Evolutionary conservation across 2,329 filamentous ascomycete species (phyloP).

Genomic region (Paraconiothyrium sp.): DNA sequence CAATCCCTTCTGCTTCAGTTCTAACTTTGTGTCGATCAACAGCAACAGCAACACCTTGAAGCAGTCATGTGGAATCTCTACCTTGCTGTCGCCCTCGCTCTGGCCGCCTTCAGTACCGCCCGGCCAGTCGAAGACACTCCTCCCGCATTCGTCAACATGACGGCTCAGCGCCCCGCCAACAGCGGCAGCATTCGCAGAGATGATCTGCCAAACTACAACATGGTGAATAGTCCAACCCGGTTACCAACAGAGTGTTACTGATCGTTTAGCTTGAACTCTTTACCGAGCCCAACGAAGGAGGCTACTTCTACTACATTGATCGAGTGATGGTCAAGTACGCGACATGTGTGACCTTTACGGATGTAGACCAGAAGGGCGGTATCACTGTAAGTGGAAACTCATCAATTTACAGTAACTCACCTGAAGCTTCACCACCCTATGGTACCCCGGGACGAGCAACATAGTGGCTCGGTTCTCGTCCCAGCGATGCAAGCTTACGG

Average conservation of each 20-base stretch:
- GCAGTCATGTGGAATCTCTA: not conserved
- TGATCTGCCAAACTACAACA: not conserved
- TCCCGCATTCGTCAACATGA: not conserved
- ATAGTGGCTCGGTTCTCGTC: too few species aligned
- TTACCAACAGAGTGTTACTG: not conserved
- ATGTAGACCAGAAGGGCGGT: not conserved
- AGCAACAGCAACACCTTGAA: not conserved
- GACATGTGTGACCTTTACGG: not conserved
- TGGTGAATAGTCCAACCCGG: not conserved
- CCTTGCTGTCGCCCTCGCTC: not conserved
- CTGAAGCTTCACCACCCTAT: too few species aligned
- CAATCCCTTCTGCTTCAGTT: not conserved
- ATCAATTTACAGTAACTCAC: too few species aligned
- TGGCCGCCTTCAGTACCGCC: not conserved
- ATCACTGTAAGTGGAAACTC: not conserved
- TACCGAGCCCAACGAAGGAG: not conserved
- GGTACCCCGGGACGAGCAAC: too few species aligned
- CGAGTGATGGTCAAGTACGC: not conserved
- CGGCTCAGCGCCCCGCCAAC: not conserved
- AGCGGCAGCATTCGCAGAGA: too few species aligned
- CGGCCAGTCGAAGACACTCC: not conserved
- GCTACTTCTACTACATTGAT: not conserved
- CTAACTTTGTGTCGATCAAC: not conserved
- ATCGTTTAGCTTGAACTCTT: not conserved
- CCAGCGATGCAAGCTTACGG: not conserved